A percentile compares a stretch with the other conserved stretches of the same genome.
Evolutionary conservation across 2,329 filamentous ascomycete genomes (phyloP).

Genomic region (Daldinia sp.): DNA sequence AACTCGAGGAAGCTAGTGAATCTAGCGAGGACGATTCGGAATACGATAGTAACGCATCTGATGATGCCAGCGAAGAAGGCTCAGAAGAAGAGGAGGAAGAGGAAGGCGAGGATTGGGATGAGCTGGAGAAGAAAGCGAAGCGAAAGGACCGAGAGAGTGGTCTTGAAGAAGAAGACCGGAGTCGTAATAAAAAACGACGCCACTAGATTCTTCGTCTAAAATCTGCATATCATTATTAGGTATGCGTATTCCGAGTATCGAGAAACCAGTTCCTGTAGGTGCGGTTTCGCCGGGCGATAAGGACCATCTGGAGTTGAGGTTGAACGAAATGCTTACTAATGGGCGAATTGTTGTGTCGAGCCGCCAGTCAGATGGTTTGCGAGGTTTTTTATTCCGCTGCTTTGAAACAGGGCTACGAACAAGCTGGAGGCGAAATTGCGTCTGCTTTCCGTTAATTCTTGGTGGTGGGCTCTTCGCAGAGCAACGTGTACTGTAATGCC

Average conservation of each 20-base stretch:
- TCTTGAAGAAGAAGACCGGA: slow-evolving; percentile 82
- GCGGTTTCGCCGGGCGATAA: neutral
- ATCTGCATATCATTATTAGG: neutral
- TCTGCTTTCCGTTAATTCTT: slow-evolving; percentile 16
- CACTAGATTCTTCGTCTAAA: slow-evolving; percentile 48
- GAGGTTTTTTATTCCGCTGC: neutral
- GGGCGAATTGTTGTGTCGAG: neutral
- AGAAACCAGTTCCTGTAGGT: neutral
- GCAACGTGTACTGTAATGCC: slow-evolving; percentile 21
- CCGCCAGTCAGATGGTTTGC: neutral
- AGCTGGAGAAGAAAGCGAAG: slow-evolving; percentile 90
- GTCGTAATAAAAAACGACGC: slow-evolving; percentile 76
- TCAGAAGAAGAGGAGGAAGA: slow-evolving; percentile 75
- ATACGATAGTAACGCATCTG: slow-evolving; percentile 89
- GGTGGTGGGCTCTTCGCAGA: slow-evolving; percentile 10
- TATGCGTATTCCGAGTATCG: neutral
- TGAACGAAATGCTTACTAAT: slow-evolving; percentile 4
- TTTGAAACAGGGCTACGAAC: neutral
- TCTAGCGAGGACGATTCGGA: slow-evolving; percentile 87
- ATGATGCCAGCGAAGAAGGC: slow-evolving; percentile 82
- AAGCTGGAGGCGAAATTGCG: slow-evolving; percentile 10
- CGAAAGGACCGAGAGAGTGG: slow-evolving; percentile 78
- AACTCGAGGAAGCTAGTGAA: slow-evolving; percentile 84
- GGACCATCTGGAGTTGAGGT: slow-evolving; percentile 24
- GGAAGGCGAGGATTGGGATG: slow-evolving; percentile 92